Percentiles rank a stretch among this genome's conserved stretches.
Evolutionary conservation across 768 basidiomycete species (phyloP).

Genomic region (Tulasnella sp.): DNA sequence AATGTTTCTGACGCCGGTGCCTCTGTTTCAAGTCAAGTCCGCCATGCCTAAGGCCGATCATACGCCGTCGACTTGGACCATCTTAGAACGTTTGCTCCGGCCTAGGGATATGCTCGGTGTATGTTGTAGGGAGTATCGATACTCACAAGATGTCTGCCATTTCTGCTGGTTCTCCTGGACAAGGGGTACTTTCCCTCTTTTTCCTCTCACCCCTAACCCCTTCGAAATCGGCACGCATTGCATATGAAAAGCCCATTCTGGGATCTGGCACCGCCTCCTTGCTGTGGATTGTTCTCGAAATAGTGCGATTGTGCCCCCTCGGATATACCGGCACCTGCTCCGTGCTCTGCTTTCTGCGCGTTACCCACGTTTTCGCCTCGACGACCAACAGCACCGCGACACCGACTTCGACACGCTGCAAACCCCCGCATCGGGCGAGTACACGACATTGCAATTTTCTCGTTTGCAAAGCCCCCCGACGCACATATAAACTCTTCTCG

Average conservation of each 20-base stretch:
- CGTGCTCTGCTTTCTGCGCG: not conserved
- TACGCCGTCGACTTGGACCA: not conserved
- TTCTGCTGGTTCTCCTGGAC: not conserved
- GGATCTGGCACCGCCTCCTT: not conserved
- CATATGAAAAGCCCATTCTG: not conserved
- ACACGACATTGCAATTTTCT: not conserved
- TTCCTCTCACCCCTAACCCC: not conserved
- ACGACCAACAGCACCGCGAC: not conserved
- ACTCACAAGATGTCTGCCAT: not conserved
- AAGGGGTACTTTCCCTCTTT: not conserved
- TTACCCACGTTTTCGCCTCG: constrained; percentile 4
- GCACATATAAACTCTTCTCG: not conserved
- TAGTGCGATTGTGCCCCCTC: not conserved
- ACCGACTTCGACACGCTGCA: not conserved
- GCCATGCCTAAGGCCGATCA: not conserved
- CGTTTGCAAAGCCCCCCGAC: not conserved
- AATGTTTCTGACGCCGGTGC: not conserved
- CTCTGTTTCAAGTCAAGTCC: not conserved
- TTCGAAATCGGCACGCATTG: not conserved
- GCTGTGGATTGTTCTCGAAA: not conserved
- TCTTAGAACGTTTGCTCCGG: not conserved
- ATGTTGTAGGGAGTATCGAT: not conserved
- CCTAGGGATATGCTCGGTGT: not conserved
- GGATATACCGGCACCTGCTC: not conserved
- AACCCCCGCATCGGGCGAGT: not conserved